Conservation (phyloP, 768 basidiomycete genomes). For the Leucogyrophana mollusca region DNA sequence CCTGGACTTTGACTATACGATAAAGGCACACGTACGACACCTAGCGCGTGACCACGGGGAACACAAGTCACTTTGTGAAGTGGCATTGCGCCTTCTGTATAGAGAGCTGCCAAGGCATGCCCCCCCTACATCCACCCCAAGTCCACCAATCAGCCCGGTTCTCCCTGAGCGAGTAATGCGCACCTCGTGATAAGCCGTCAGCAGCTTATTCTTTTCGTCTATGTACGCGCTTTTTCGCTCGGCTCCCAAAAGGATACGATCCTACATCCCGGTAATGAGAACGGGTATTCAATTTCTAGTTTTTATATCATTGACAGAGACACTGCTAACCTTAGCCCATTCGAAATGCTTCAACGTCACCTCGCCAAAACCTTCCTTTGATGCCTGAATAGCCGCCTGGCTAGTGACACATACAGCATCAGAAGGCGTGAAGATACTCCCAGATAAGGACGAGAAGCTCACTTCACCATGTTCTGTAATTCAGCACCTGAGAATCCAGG, state of each 20-base stretch:
- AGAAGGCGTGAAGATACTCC: conserved; percentile 5
- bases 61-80: conserved; percentile 98
- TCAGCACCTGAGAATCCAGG: conserved; percentile 97
- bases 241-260: conserved; percentile 95
- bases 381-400: conserved; percentile 93
- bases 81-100: conserved; percentile 94
- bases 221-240: conserved; percentile 91
- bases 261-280: conserved; percentile 40
- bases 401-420: conserved; percentile 28
- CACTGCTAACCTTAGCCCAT: conserved; percentile 84
- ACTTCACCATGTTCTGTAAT: conserved; percentile 97
- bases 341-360: conserved; percentile 87
- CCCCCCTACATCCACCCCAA: conserved; percentile 57
- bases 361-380: conserved; percentile 72
- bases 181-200: conserved; percentile 97
- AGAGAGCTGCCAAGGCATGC: conserved; percentile 91
- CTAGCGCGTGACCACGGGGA: conserved; percentile 92
- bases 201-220: conserved; percentile 79
- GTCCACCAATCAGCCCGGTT: background rate
- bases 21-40: conserved; percentile 55
- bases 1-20: background rate
- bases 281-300: background rate
- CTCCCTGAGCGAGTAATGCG: no score
- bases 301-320: background rate
- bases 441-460: conserved; percentile 25